A percentile compares a stretch with the other conserved stretches of the same genome.
Evolutionary conservation across 768 basidiomycete genomes (phyloP).

Genomic region (Leccinum arenicola): DNA sequence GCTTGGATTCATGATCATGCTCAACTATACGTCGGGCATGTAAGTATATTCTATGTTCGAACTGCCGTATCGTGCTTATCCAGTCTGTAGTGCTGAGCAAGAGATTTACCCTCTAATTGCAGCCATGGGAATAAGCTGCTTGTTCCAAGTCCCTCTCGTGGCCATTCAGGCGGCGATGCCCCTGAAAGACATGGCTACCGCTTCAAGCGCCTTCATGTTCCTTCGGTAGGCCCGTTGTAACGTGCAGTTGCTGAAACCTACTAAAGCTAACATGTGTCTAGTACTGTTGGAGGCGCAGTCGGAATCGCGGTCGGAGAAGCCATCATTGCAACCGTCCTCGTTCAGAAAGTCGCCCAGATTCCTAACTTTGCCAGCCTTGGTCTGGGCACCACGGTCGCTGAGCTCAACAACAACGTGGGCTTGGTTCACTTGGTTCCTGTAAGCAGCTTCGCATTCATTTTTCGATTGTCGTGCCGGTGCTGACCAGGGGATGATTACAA

Average conservation of each 20-base stretch:
- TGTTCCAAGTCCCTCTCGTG: conserved; percentile 69
- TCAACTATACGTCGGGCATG: conserved; percentile 52
- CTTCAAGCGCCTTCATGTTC: conserved; percentile 68
- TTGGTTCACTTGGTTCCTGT: conserved; percentile 36
- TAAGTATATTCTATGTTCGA: background rate
- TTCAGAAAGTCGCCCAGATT: conserved; percentile 32
- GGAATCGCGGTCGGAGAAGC: conserved; percentile 73
- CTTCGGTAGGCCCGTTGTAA: conserved; percentile 44
- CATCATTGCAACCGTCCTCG: conserved; percentile 57
- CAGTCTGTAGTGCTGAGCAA: conserved; percentile 50
- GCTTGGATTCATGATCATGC: conserved; percentile 71
- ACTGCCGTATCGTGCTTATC: conserved; percentile 4
- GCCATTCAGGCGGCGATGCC: conserved; percentile 88
- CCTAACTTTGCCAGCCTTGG: conserved; percentile 28
- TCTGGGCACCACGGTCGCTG: conserved; percentile 38
- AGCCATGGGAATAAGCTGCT: conserved; percentile 60
- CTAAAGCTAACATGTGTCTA: conserved; percentile 24
- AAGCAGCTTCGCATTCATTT: background rate
- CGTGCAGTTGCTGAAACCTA: background rate
- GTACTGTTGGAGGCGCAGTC: conserved; percentile 73
- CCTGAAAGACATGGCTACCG: conserved; percentile 81
- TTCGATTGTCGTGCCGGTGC: background rate
- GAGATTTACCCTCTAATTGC: conserved; percentile 64
- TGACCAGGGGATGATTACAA: background rate
- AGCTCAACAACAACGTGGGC: conserved; percentile 46